Evolutionary conservation across 805 yeast species (phyloP).

Genomic region (Saccharomycopsis oosterbeekiorum): DNA sequence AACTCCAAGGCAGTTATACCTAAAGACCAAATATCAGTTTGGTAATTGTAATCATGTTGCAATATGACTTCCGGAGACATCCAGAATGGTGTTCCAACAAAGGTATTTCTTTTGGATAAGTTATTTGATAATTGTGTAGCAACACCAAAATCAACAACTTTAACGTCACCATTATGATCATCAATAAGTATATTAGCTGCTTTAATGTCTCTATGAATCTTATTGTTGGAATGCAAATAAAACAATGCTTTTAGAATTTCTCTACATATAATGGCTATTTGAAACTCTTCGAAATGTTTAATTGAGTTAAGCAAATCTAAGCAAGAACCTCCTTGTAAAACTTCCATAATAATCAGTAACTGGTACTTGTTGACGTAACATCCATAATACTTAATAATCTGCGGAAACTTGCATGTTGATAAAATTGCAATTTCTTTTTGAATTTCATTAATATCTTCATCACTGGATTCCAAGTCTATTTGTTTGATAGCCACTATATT

Average conservation of each 20-base stretch:
- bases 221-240: slow-evolving; percentile 60
- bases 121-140: slow-evolving; percentile 71
- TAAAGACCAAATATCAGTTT: slow-evolving; percentile 92
- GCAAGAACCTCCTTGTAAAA: slow-evolving; percentile 68
- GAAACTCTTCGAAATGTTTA: slow-evolving; percentile 47
- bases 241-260: slow-evolving; percentile 51
- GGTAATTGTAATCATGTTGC: slow-evolving; percentile 60
- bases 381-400: slow-evolving; percentile 60
- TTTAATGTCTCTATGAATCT: slow-evolving; percentile 84
- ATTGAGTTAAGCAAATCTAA: slow-evolving; percentile 49
- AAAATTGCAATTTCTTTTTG: slow-evolving; percentile 63
- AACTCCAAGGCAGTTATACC: slow-evolving; percentile 75
- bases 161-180: slow-evolving; percentile 49
- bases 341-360: slow-evolving; percentile 77
- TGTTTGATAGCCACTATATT: slow-evolving; percentile 36
- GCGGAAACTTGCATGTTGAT: slow-evolving; percentile 52
- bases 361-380: slow-evolving; percentile 61
- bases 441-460: slow-evolving; percentile 63
- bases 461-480: slow-evolving; percentile 57
- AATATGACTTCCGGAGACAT: slow-evolving; percentile 96
- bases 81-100: slow-evolving; percentile 96
- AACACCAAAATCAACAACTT: slow-evolving; percentile 90
- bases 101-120: slow-evolving; percentile 52
- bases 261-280: slow-evolving; percentile 42
- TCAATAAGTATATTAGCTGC: slow-evolving; percentile 82